Base-by-base conservation (phyloP, 2,329 filamentous ascomycete species). In the Dendryphion nanum region DNA sequence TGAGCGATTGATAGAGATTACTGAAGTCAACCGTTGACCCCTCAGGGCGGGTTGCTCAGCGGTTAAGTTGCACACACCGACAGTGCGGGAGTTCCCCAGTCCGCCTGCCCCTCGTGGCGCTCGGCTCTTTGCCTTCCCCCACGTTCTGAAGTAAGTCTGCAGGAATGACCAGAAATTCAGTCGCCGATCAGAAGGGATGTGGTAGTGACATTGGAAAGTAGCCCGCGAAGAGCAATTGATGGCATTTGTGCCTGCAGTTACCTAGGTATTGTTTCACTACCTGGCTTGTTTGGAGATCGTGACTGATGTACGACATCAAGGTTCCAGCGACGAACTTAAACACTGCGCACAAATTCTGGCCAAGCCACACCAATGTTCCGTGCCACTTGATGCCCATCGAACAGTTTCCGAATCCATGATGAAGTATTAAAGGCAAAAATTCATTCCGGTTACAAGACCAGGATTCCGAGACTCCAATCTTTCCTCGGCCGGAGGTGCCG, bases 71-170 rank as follows among this genome's bases (percentile, higher is more conserved):
- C 26, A 37, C 40, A 23, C 26, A 37, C 40, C 41, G 26, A 46
- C 41, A 26, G 12, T 38, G 35, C 28, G 34, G 20, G 28, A 42
- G 18, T 15, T 38, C 36, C 44, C 33, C 34, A 37, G 41, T 21
- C 23, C 29, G 16, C 37, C 42, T 18, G 15, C 24, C 36, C 35
- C 35, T 31, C 23, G 44, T 45, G 49, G 42, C 42, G 44, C 28
- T 41, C 39, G 36, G 41, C 16, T 42, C 33, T 32, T 35, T 40
- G 42, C 37, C 16, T 23, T 39, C 33, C 37, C 42, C 44, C 43
- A 44, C 45, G 41, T 33, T 48, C 30, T 48, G 35, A 37, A 8
- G 37, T 40, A 41, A 44, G 30, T 32, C 31, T 26, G 16, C 8
- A 10, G 15, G 7, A 30, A 10, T 7, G 16, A 10, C 29, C 7